phyloP scores from a whole-genome alignment of 2,329 filamentous ascomycete genomes.

The Calonectria naviculata region DNA sequence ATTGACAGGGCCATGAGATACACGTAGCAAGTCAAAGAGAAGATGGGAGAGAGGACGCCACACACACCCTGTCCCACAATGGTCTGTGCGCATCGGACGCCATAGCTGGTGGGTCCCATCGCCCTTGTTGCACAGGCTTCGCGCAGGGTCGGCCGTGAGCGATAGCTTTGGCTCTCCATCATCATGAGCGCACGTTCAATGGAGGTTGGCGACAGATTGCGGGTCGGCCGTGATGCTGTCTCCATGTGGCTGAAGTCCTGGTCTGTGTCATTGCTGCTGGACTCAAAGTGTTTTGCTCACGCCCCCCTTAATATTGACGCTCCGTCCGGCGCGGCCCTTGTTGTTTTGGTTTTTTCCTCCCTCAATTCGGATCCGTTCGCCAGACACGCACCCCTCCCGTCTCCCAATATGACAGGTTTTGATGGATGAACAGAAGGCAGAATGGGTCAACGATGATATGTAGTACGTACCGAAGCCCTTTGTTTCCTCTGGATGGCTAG shows the following conservation, averaged over 20 bases:
- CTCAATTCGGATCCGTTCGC: slow-evolving; percentile 1
- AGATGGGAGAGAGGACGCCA: slow-evolving; percentile 5
- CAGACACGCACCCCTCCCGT: background rate
- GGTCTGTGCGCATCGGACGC: slow-evolving; percentile 28
- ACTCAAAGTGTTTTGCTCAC: background rate
- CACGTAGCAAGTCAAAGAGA: background rate
- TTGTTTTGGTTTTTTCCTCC: slow-evolving; percentile 14
- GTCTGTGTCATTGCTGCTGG: background rate
- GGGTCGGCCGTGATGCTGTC: slow-evolving; percentile 27
- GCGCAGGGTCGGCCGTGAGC: background rate
- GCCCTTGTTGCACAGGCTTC: background rate
- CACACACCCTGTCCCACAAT: slow-evolving; percentile 23
- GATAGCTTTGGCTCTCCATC: background rate
- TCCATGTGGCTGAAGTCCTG: slow-evolving; percentile 20
- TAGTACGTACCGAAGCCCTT: background rate
- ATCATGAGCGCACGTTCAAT: background rate
- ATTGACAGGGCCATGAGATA: slow-evolving; percentile 2
- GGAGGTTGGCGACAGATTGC: slow-evolving; percentile 24
- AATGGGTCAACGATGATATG: background rate
- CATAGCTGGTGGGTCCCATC: slow-evolving; percentile 2
- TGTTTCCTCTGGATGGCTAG: slow-evolving; percentile 4
- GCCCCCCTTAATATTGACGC: slow-evolving; percentile 19
- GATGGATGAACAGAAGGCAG: background rate
- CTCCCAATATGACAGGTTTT: background rate
- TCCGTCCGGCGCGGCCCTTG: slow-evolving; percentile 1